phyloP scores from a whole-genome alignment of 2,329 filamentous ascomycete species.

The Fusarium citri region DNA sequence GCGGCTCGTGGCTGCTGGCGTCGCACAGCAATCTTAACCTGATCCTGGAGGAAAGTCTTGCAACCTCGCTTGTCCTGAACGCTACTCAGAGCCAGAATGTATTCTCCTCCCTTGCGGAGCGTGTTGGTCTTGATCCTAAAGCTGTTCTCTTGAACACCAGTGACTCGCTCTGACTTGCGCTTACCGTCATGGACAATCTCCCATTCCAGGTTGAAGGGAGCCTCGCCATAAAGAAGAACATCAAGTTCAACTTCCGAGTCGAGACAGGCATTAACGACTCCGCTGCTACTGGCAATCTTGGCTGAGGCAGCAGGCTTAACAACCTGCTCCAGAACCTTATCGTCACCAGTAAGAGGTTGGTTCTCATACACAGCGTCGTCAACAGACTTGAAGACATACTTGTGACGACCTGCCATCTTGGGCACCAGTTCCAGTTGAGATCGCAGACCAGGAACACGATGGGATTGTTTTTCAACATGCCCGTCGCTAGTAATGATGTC shows the following conservation, averaged over 20 bases:
- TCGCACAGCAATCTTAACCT: conserved; percentile 85
- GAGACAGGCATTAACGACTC: conserved; percentile 77
- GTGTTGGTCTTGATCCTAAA: conserved; percentile 81
- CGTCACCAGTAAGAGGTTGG: conserved; percentile 69
- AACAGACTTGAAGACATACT: conserved; percentile 85
- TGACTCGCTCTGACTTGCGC: conserved; percentile 74
- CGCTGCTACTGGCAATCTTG: conserved; percentile 68
- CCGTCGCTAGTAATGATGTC: conserved; percentile 72
- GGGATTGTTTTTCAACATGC: conserved; percentile 64
- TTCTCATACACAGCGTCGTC: conserved; percentile 84
- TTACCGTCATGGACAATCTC: conserved; percentile 92
- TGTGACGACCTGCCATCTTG: conserved; percentile 82
- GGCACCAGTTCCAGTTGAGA: conserved; percentile 89
- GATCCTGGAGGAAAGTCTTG: conserved; percentile 85
- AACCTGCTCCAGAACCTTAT: conserved; percentile 81
- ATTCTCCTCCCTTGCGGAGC: conserved; percentile 86
- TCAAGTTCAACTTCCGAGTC: conserved; percentile 82
- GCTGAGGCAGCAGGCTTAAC: conserved; percentile 94
- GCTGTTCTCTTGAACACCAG: conserved; percentile 70
- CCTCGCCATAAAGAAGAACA: conserved; percentile 81
- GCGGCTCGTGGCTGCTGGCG: conserved; percentile 87
- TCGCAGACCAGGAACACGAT: conserved; percentile 76
- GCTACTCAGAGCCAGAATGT: conserved; percentile 85
- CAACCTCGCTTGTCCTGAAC: conserved; percentile 89
- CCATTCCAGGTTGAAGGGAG: conserved; percentile 91